These are phyloP conservation scores for Tricharina praecox DNA, from an alignment of 495 filamentous ascomycete species.

Conservation along the genomic window DNA sequence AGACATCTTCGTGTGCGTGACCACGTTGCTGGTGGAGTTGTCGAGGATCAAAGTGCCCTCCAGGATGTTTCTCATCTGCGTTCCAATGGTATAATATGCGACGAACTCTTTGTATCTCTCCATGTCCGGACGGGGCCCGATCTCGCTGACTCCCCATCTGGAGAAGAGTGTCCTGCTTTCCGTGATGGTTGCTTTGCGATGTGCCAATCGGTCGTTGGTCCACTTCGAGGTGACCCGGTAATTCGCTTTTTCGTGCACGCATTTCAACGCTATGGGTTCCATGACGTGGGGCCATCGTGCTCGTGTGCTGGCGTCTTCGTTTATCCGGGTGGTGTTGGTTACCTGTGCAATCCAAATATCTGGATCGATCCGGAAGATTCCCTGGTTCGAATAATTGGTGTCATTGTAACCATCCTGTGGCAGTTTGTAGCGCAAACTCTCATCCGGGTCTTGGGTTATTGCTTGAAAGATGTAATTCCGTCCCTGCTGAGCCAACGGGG, in stretches of 20 bases:
- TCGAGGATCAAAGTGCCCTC: constrained; percentile 22
- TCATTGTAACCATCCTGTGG: not conserved
- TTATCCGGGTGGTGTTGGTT: constrained; percentile 24
- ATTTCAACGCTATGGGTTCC: constrained; percentile 25
- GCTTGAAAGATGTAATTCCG: not conserved
- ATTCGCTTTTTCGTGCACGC: constrained; percentile 25
- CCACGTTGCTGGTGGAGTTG: constrained; percentile 7
- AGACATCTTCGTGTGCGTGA: constrained; percentile 27
- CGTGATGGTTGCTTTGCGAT: not conserved
- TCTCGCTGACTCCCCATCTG: not conserved
- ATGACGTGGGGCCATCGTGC: constrained; percentile 21
- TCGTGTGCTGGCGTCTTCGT: constrained; percentile 7
- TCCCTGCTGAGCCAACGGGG: not conserved
- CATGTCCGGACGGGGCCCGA: not conserved
- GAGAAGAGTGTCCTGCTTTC: constrained; percentile 6
- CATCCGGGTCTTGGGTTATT: not conserved
- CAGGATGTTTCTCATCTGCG: constrained; percentile 25
- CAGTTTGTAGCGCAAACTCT: not conserved
- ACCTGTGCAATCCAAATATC: constrained; percentile 29
- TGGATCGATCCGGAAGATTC: constrained; percentile 28
- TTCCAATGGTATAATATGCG: constrained; percentile 26
- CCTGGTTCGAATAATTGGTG: constrained; percentile 9
- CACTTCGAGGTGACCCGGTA: constrained; percentile 18
- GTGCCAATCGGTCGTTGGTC: constrained; percentile 7
- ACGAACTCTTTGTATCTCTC: constrained; percentile 25